Conservation (phyloP, 2,329 filamentous ascomycete genomes). For the Paraconiothyrium brasiliense region DNA sequence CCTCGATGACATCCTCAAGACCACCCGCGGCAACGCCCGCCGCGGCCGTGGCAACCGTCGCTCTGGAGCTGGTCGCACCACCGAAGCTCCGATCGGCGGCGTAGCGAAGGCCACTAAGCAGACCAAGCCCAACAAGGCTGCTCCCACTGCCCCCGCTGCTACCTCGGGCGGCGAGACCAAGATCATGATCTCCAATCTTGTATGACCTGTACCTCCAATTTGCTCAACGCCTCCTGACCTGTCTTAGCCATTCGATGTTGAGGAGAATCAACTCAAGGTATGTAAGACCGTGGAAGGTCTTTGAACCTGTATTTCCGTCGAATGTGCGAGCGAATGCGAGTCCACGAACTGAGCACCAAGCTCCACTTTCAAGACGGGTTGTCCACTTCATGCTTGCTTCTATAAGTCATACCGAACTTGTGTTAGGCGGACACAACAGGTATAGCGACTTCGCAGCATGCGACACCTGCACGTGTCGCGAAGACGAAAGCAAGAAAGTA, state of each 20-base stretch:
- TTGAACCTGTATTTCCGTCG: conserved; percentile 50
- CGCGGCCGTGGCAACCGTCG: conserved; percentile 59
- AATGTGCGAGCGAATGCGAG: conserved; percentile 42
- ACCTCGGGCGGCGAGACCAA: conserved; percentile 80
- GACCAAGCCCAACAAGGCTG: conserved; percentile 67
- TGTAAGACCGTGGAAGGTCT: conserved; percentile 76
- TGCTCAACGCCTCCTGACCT: conserved; percentile 57
- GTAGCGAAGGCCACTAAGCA: conserved; percentile 78
- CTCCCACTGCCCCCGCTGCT: conserved; percentile 70
- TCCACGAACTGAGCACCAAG: conserved; percentile 36
- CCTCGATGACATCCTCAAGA: conserved; percentile 95
- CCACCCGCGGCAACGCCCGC: conserved; percentile 66
- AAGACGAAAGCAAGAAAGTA: conserved; percentile 38
- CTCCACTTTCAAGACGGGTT: conserved; percentile 31
- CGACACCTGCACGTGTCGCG: conserved; percentile 37
- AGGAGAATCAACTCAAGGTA: conserved; percentile 99
- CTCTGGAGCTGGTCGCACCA: conserved; percentile 58
- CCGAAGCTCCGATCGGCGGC: conserved; percentile 78
- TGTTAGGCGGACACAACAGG: conserved; percentile 46
- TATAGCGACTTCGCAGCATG: conserved; percentile 43
- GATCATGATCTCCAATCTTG: conserved; percentile 98
- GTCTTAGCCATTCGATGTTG: conserved; percentile 88
- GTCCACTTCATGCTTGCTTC: conserved; percentile 39
- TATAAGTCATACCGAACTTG: conserved; percentile 37
- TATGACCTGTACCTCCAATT: conserved; percentile 61